phyloP scores from a whole-genome alignment of 208 protist genomes.

The Plasmodiophora brassicae region DNA sequence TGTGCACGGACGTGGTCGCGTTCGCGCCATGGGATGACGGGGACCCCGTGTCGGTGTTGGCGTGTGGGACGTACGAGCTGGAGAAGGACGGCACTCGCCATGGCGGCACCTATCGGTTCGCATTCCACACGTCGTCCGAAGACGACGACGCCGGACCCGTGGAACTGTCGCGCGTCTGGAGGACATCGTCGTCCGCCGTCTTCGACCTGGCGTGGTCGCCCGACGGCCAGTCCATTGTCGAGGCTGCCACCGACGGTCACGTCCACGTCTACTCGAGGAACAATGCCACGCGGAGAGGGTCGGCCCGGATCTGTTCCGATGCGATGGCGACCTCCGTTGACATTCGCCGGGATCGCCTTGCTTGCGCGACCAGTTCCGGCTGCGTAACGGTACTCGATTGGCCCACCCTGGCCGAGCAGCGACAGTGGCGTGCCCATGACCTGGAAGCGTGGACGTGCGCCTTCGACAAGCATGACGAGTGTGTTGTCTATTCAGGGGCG shows the following conservation, averaged over 20 bases:
- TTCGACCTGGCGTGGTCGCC: constrained; percentile 3
- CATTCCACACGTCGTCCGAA: not conserved
- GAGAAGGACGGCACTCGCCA: not conserved
- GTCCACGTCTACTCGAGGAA: not conserved
- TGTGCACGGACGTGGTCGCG: not conserved
- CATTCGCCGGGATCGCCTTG: not conserved
- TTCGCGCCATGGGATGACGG: not conserved
- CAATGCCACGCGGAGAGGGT: not conserved
- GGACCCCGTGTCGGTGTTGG: not conserved
- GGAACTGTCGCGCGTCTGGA: not conserved
- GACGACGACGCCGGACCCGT: not conserved
- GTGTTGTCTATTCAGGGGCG: not conserved
- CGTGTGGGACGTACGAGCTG: constrained; percentile 14
- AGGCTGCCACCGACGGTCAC: not conserved
- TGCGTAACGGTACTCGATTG: not conserved
- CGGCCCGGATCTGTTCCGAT: not conserved
- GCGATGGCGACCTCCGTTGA: constrained; percentile 10
- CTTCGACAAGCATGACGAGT: not conserved
- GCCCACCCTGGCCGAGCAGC: not conserved
- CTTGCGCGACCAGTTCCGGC: not conserved
- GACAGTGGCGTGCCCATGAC: not conserved
- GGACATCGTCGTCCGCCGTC: not conserved
- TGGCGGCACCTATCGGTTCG: not conserved
- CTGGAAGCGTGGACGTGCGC: not conserved
- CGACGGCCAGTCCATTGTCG: not conserved